Percentiles rank a stretch among this genome's conserved stretches.
Conservation (phyloP, 768 basidiomycete genomes). For the Pleurotus djamor region DNA sequence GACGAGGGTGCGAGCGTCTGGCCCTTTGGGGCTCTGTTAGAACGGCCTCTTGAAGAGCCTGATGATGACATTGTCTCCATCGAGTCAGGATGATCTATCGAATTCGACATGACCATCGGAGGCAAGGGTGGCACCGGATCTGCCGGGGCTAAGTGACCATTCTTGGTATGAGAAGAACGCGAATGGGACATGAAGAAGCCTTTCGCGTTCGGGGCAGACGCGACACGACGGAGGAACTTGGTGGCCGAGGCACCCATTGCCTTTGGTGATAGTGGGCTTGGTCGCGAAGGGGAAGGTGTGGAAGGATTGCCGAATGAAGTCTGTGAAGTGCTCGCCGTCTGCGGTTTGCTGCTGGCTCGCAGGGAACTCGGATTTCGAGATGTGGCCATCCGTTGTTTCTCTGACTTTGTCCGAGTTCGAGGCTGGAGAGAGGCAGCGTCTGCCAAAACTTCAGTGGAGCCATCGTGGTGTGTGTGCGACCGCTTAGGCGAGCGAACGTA, state of each 20-base stretch:
- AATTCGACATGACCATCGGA: constrained; percentile 40
- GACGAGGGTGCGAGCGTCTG: constrained; percentile 32
- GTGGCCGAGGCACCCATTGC: constrained; percentile 73
- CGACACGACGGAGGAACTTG: constrained; percentile 92
- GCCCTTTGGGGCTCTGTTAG: constrained; percentile 38
- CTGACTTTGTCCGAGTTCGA: constrained; percentile 42
- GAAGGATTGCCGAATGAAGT: constrained; percentile 38
- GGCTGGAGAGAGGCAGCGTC: constrained; percentile 26
- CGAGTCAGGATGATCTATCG: constrained; percentile 66
- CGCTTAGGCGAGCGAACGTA: constrained; percentile 15
- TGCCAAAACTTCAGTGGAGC: constrained; percentile 38
- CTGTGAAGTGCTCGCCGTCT: constrained; percentile 47
- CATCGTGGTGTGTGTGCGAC: constrained; percentile 25
- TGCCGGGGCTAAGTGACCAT: constrained; percentile 75
- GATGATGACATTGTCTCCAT: constrained; percentile 74
- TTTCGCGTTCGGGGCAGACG: constrained; percentile 96
- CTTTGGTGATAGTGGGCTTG: constrained; percentile 62
- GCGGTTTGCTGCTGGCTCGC: constrained; percentile 27
- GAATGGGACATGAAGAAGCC: constrained; percentile 72
- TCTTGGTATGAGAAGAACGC: constrained; percentile 68
- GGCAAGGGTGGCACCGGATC: constrained; percentile 58
- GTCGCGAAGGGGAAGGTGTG: constrained; percentile 42
- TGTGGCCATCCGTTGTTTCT: constrained; percentile 33
- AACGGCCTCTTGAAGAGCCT: constrained; percentile 61
- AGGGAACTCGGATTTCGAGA: constrained; percentile 19